phyloP scores from a whole-genome alignment of 768 basidiomycete species.

The Lentinula aciculospora region DNA sequence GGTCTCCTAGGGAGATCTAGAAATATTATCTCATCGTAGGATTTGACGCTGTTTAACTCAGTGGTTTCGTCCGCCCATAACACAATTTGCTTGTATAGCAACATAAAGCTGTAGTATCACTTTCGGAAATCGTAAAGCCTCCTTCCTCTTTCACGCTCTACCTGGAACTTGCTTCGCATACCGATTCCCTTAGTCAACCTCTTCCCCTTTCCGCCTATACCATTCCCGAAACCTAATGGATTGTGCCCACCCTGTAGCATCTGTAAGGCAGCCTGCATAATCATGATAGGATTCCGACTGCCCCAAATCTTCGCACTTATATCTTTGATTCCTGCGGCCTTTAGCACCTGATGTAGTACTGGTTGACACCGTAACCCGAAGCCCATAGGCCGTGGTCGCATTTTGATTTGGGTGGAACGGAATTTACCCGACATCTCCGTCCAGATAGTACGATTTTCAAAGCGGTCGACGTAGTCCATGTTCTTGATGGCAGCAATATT shows the following conservation, averaged over 20 bases:
- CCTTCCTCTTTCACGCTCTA: constrained; percentile 82
- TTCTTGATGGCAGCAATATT: constrained; percentile 68
- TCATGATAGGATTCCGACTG: constrained; percentile 78
- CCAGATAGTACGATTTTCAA: constrained; percentile 93
- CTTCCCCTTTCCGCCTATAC: constrained; percentile 66
- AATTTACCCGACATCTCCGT: constrained; percentile 83
- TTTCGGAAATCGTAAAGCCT: constrained; percentile 64
- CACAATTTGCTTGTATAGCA: too few species aligned
- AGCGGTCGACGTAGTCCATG: constrained; percentile 93
- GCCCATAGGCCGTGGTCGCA: constrained; percentile 82
- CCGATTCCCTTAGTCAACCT: constrained; percentile 74
- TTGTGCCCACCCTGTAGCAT: constrained; percentile 83
- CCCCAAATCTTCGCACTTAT: constrained; percentile 94
- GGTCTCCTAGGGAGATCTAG: background rate
- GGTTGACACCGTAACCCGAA: constrained; percentile 92
- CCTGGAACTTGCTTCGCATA: constrained; percentile 55
- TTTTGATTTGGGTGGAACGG: constrained; percentile 72
- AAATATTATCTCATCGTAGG: background rate
- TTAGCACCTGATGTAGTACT: constrained; percentile 80
- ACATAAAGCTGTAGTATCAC: constrained; percentile 15
- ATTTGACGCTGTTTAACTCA: too few species aligned
- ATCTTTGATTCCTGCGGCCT: constrained; percentile 94
- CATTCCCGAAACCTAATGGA: constrained; percentile 78
- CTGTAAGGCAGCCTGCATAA: constrained; percentile 79
- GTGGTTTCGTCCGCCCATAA: too few species aligned